Percentiles rank a stretch among this genome's conserved stretches.
phyloP scores from a whole-genome alignment of 805 yeast genomes.

The Monosporozyma aquatica region DNA sequence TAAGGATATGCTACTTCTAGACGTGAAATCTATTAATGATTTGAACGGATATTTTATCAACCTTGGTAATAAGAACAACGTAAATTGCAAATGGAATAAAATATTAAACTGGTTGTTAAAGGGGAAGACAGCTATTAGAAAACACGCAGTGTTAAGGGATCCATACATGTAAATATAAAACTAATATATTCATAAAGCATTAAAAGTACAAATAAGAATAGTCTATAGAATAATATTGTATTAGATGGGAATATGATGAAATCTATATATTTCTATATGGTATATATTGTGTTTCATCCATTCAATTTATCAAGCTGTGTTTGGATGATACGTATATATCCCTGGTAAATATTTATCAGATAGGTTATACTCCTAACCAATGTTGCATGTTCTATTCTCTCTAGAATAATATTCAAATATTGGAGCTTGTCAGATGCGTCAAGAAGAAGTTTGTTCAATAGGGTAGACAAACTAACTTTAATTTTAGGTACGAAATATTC shows the following conservation, averaged over 20 bases:
- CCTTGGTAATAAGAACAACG: constrained; percentile 37
- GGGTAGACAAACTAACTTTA: not conserved
- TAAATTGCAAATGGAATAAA: constrained; percentile 40
- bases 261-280: too few relatives aligned
- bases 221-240: not conserved
- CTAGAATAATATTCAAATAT: too few relatives aligned
- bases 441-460: too few relatives aligned
- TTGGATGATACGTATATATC: constrained; percentile 14
- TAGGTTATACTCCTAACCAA: too few relatives aligned
- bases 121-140: constrained; percentile 19
- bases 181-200: not conserved
- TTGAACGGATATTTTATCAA: constrained; percentile 58
- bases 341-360: constrained; percentile 13
- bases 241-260: too few relatives aligned
- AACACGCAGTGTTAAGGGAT: constrained; percentile 16
- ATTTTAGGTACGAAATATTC: constrained; percentile 18
- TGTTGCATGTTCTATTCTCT: too few relatives aligned
- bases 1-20: constrained; percentile 18
- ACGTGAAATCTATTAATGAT: constrained; percentile 52
- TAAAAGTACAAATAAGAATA: not conserved
- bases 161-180: constrained; percentile 13
- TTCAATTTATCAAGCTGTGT: not conserved
- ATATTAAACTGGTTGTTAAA: constrained; percentile 40
- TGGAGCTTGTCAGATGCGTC: too few relatives aligned
- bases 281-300: too few relatives aligned